Conservation (phyloP, 2,329 filamentous ascomycete species). For the Penicillium sumatraense region DNA sequence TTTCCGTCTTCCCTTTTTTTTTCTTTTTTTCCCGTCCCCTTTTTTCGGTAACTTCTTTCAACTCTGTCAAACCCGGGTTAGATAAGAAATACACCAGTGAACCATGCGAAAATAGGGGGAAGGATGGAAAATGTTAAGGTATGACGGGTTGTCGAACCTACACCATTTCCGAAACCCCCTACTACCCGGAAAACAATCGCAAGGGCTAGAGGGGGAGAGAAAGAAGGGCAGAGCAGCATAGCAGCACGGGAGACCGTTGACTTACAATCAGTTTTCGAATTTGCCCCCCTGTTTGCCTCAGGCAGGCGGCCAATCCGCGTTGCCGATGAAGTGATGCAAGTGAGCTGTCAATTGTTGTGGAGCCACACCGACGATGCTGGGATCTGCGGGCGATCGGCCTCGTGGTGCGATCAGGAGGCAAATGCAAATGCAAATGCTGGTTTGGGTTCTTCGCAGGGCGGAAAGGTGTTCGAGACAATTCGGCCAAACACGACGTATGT, state of each 20-base stretch:
- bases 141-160: conserved; percentile 4
- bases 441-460: background rate
- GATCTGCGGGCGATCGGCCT: conserved; percentile 28
- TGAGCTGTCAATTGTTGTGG: conserved; percentile 33
- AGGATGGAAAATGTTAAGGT: background rate
- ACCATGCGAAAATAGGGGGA: background rate
- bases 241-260: background rate
- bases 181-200: background rate
- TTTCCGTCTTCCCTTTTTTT: conserved; percentile 3
- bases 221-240: background rate
- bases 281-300: conserved; percentile 30
- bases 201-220: background rate
- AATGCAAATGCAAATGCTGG: background rate
- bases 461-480: background rate
- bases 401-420: conserved; percentile 18
- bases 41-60: background rate
- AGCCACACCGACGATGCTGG: conserved; percentile 25
- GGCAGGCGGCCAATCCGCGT: conserved; percentile 33
- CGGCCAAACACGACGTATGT: background rate
- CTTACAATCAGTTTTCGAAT: conserved; percentile 18
- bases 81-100: conserved; percentile 15
- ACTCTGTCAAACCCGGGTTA: conserved; percentile 15
- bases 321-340: conserved; percentile 30
- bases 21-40: background rate
- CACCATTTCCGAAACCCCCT: background rate